These are phyloP conservation scores for Claviceps sp. DNA, from an alignment of 2,329 filamentous ascomycete genomes.

Conservation along the genomic window DNA sequence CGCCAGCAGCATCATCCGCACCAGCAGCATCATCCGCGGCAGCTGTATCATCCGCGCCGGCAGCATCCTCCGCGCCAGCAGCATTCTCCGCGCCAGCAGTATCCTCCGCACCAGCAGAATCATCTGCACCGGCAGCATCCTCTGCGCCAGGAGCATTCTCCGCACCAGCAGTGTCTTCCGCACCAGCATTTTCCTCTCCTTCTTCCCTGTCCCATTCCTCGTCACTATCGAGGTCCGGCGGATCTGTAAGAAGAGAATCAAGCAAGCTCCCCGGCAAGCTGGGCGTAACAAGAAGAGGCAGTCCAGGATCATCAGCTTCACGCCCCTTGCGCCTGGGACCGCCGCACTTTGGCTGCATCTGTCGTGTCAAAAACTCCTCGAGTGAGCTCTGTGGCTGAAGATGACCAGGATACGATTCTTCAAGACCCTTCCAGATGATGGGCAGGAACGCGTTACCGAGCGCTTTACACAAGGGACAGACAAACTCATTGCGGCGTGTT, in stretches of 20 bases:
- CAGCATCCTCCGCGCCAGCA: too few species aligned
- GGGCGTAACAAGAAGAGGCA: constrained; percentile 20
- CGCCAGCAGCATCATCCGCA: too few species aligned
- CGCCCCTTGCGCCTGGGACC: constrained; percentile 26
- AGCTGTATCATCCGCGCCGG: too few species aligned
- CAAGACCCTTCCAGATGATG: constrained; percentile 87
- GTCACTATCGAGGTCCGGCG: constrained; percentile 16
- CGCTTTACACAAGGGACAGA: constrained; percentile 93
- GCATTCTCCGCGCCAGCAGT: too few species aligned
- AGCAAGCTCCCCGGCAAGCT: constrained; percentile 25
- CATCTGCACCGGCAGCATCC: too few species aligned
- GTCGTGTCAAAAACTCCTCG: constrained; percentile 51
- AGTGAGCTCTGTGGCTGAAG: constrained; percentile 50
- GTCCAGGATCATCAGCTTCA: constrained; percentile 17
- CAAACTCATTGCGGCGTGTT: constrained; percentile 69
- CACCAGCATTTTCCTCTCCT: too few species aligned
- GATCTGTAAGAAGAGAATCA: constrained; percentile 22
- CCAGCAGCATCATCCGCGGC: too few species aligned
- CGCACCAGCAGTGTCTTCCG: too few species aligned
- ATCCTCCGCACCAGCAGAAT: too few species aligned
- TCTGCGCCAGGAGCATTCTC: too few species aligned
- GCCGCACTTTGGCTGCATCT: constrained; percentile 35
- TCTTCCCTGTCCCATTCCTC: constrained; percentile 9
- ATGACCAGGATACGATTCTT: constrained; percentile 68
- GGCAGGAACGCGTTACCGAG: constrained; percentile 90